phyloP scores from a whole-genome alignment of 2,329 filamentous ascomycete species.

The Aspergillus fumigatiaffinis region DNA sequence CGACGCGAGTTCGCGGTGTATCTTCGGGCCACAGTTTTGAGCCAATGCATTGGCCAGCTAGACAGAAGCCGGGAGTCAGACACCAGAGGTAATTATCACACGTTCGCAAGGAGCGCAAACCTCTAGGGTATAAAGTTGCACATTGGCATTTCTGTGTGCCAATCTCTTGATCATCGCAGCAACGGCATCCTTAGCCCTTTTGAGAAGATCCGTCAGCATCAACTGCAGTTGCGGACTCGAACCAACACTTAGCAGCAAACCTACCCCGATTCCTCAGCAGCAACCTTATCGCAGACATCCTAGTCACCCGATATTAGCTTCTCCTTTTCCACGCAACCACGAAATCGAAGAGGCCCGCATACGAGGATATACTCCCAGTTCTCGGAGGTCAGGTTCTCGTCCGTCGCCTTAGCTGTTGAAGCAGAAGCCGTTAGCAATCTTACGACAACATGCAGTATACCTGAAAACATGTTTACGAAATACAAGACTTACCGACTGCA shows the following conservation, averaged over 20 bases:
- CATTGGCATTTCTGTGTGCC: conserved; percentile 90
- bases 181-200: conserved; percentile 73
- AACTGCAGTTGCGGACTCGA: not conserved
- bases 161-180: conserved; percentile 88
- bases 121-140: conserved; percentile 91
- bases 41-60: conserved; percentile 85
- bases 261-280: conserved; percentile 47
- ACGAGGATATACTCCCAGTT: conserved; percentile 70
- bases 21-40: conserved; percentile 81
- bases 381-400: conserved; percentile 92
- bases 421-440: conserved; percentile 21
- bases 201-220: conserved; percentile 12
- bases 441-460: not conserved
- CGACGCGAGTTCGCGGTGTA: conserved; percentile 86
- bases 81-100: not conserved
- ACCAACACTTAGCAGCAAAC: not conserved
- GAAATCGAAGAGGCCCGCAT: conserved; percentile 18
- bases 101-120: conserved; percentile 37
- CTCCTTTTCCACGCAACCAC: conserved; percentile 1
- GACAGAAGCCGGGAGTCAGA: conserved; percentile 4
- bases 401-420: conserved; percentile 71
- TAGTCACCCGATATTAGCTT: conserved; percentile 25
- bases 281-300: conserved; percentile 60
- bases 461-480: not conserved
- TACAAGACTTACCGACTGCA: conserved; percentile 55